Evolutionary conservation across 345 rosid species (phyloP).

Genomic region (Acer campestre): DNA sequence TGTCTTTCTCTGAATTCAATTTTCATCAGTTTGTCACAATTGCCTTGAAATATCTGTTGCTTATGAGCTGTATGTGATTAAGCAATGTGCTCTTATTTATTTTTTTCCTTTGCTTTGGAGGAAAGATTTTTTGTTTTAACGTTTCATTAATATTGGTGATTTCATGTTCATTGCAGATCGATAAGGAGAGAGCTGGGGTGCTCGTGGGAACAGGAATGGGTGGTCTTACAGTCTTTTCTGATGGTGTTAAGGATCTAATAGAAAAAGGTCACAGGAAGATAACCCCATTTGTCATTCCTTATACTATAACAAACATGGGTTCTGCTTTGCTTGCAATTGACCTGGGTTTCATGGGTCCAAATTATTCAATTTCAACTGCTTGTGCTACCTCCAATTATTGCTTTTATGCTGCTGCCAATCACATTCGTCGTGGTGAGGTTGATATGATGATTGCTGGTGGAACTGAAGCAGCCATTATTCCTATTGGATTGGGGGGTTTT

Average conservation of each 20-base stretch:
- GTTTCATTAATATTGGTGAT: background rate
- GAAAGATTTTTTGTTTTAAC: background rate
- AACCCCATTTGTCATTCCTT: constrained; percentile 90
- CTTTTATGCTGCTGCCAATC: constrained; percentile 98
- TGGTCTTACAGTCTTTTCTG: constrained; percentile 83
- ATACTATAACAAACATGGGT: constrained; percentile 92
- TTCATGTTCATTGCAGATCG: constrained; percentile 54
- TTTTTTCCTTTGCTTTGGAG: background rate
- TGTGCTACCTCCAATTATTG: constrained; percentile 98
- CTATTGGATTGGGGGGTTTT: constrained; percentile 96
- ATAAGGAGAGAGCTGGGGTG: constrained; percentile 82
- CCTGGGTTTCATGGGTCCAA: constrained; percentile 98
- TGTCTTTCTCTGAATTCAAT: background rate
- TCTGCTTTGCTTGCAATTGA: constrained; percentile 95
- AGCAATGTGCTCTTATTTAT: background rate
- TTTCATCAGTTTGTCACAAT: background rate
- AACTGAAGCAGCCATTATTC: constrained; percentile 97
- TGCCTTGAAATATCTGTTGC: background rate
- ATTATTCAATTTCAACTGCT: constrained; percentile 96
- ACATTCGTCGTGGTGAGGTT: constrained; percentile 98
- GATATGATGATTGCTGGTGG: constrained; percentile 99
- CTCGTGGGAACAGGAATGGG: constrained; percentile 99
- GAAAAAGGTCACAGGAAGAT: constrained; percentile 91
- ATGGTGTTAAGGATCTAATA: constrained; percentile 78
- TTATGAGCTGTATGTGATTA: background rate